Base-by-base conservation (phyloP, 2,329 filamentous ascomycete genomes). In the Mycosphaerelloides madeirae region DNA sequence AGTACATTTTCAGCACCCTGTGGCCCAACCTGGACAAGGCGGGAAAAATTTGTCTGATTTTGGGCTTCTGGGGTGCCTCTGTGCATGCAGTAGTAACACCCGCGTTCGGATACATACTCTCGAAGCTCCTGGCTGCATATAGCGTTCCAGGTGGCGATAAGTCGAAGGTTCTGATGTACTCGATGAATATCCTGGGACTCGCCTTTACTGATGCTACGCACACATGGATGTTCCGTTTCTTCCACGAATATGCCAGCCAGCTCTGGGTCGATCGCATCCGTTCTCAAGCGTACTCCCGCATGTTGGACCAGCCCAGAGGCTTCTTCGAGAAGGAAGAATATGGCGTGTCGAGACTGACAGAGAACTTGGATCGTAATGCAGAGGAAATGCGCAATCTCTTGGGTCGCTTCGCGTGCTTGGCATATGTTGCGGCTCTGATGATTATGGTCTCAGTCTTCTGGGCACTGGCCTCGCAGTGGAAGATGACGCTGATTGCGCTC, bases 351-450 rank as follows among this genome's bases (percentile, higher is more conserved):
- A 73, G 75, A 2, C 73, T 97, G 32, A 80, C 76, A 1, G 81
- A 87, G 48, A 84, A 78, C 34, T 75, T 97, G 0, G 87, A 95
- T 57, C 78, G 84, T 13, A 86, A 87, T 56, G 85, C 84, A 0
- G 89, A 97, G 62, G 88, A 95, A 61, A 90, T 93, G 79, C 79
- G 86, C 7, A 89, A 87, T 55, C 70, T 97, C 0, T 74, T 95
- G 0, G 85, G 86, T 2, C 79, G 85, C 1, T 95, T 95, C 58
- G 74, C 83, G 1, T 84, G 85, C 1, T 79, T 85, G 41, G 65
- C 84, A 1, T 72, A 90, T 12, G 78, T 84, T 8, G 81, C 85
- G 3, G 60, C 73, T 0, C 66, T 80, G 40, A 90, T 95, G 75
- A 74, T 86, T 14, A 44, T 68, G 0, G 76, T 84, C n/a, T 81